Base-by-base conservation (phyloP, 1,284 basidiomycete species). In the Sanghuangporus sanghuang region DNA sequence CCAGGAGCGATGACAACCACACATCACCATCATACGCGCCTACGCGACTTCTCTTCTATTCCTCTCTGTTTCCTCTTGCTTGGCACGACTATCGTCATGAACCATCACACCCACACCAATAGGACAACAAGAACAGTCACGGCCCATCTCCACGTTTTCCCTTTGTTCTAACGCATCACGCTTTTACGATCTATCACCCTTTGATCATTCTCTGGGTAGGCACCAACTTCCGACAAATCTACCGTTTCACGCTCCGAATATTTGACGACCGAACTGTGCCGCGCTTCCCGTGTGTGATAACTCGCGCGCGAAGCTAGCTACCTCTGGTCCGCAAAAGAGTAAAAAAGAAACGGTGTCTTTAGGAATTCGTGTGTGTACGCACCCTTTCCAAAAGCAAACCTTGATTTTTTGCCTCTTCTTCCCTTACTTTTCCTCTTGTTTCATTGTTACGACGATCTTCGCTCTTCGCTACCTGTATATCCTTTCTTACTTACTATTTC, bases 371-470 rank as follows among this genome's bases (percentile, higher is more conserved):
- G 27, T 32, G 27, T 32, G 27, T 32, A 32, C 3, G 58, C 46
- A 39, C 23, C 58, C 36, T 40, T 11, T 21, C 55, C 54, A 59
- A 62, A 62, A 62, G 61, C 61, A 62, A 56, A 49, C 44, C 35
- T 62, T 62, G 61, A 38, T 50, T 57, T 57, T 42, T 48, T 21
- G 16, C 61, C 6, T 72, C 67, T 64, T 52, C 64, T 62, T 66
- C 57, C 56, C 16, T 52, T 55, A 61, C 50, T 42, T 57, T 44
- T 69, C n/a, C 53, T 67, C 67, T 68, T 69, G 68, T 64, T 64
- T 71, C 64, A 59, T 67, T 64, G 66, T 71, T 66, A 42, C 62
- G 71, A 64, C 64, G 62, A 54, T 61, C 67, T 18, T 14, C 67
- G 66, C 74, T 65, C 70, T 44, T 18, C 42, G 42, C 0, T 44